Percentiles rank a stretch among this genome's conserved stretches.
phyloP scores from a whole-genome alignment of 2,329 filamentous ascomycete genomes.

The Ophiostoma triangulosporum region DNA sequence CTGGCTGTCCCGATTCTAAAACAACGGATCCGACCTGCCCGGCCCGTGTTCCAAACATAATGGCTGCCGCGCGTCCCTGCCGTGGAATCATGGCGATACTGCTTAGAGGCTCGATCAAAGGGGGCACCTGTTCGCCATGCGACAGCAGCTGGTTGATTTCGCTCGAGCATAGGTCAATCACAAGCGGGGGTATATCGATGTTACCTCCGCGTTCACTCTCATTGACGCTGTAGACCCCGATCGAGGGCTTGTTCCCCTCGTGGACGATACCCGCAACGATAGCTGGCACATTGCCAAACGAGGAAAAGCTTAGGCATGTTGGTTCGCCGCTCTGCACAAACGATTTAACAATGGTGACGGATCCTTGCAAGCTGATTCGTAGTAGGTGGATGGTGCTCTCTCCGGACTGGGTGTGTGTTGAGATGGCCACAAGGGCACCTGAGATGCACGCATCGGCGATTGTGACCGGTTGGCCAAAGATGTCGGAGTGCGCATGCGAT shows the following conservation, averaged over 20 bases:
- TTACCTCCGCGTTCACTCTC: background rate
- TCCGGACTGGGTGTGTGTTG: slow-evolving; percentile 26
- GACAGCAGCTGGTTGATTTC: background rate
- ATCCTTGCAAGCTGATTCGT: slow-evolving; percentile 17
- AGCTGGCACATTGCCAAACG: slow-evolving; percentile 16
- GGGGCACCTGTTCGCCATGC: background rate
- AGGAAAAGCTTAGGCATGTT: slow-evolving; percentile 31
- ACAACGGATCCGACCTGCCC: slow-evolving; percentile 34
- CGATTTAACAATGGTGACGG: slow-evolving; percentile 17
- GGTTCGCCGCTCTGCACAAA: slow-evolving; percentile 32
- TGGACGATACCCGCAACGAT: slow-evolving; percentile 24
- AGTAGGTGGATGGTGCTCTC: slow-evolving; percentile 24
- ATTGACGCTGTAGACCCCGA: slow-evolving; percentile 20
- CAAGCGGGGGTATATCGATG: background rate
- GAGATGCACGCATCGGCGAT: slow-evolving; percentile 31
- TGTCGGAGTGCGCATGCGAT: background rate
- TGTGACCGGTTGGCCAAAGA: slow-evolving; percentile 2
- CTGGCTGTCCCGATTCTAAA: slow-evolving; percentile 13
- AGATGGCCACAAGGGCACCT: slow-evolving; percentile 28
- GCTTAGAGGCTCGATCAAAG: slow-evolving; percentile 29
- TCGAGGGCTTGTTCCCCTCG: slow-evolving; percentile 19
- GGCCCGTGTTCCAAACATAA: slow-evolving; percentile 36
- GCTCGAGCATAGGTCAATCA: background rate
- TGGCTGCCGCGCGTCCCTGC: slow-evolving; percentile 16
- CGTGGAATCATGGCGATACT: slow-evolving; percentile 24